A percentile compares a stretch with the other conserved stretches of the same genome.
Conservation (phyloP, 1,139 yeast species). For the Candida neerlandica region DNA sequence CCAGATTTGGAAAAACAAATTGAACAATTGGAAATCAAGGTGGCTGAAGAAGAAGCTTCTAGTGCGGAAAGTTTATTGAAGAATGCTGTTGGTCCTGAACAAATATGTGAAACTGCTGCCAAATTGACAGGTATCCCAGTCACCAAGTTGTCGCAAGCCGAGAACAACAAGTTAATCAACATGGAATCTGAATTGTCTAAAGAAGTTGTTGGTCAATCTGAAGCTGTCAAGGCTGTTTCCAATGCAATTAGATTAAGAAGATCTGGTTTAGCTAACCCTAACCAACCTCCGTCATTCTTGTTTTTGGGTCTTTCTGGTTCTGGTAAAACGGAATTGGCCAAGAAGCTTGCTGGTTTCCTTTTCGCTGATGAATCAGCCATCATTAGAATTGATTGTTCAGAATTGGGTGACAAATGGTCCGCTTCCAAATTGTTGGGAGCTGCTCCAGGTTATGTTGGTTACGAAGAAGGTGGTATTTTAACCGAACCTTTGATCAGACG, state of each 20-base stretch:
- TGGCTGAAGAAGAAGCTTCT: conserved; percentile 71
- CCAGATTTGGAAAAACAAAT: conserved; percentile 86
- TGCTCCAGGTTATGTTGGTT: conserved; percentile 98
- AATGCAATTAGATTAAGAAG: conserved; percentile 91
- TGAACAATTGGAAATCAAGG: conserved; percentile 69
- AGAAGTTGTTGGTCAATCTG: conserved; percentile 93
- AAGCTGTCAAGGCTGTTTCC: conserved; percentile 94
- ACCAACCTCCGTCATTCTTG: conserved; percentile 93
- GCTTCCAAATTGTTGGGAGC: conserved; percentile 95
- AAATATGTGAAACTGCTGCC: conserved; percentile 96
- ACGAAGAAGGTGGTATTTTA: conserved; percentile 95
- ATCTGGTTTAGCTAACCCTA: conserved; percentile 95
- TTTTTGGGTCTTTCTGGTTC: conserved; percentile 96
- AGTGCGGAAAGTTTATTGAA: conserved; percentile 69
- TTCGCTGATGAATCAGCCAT: conserved; percentile 96
- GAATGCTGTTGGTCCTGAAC: conserved; percentile 91
- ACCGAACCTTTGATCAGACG: conserved; percentile 89
- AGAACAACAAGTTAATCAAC: conserved; percentile 85
- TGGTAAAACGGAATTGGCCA: conserved; percentile 97
- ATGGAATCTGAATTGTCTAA: conserved; percentile 87
- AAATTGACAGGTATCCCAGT: conserved; percentile 98
- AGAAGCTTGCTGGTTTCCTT: conserved; percentile 92
- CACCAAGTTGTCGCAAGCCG: conserved; percentile 92
- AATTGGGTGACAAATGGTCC: conserved; percentile 91
- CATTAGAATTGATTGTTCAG: conserved; percentile 97